phyloP scores from a whole-genome alignment of 139 green algal species.

The Yamagishiella unicocca region DNA sequence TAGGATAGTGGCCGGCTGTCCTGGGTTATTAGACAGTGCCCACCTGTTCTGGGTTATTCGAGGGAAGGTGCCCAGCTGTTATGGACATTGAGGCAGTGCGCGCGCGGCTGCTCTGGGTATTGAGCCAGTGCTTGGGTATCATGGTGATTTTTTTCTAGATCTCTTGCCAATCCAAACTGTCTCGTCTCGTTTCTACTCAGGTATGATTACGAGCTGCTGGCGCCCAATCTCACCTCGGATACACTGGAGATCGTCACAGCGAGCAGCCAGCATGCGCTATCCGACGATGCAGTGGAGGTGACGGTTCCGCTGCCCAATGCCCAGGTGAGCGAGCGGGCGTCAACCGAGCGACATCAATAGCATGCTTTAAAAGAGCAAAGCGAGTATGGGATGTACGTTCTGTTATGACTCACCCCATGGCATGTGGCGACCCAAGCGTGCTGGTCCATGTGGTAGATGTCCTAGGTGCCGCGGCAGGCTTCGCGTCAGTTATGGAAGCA shows the following conservation, averaged over 20 bases:
- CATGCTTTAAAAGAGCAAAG: not conserved
- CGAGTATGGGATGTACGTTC: not conserved
- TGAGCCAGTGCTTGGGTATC: not conserved
- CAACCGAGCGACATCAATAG: no score
- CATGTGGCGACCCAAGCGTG: no score
- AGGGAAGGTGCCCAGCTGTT: no score
- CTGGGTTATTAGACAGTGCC: no score
- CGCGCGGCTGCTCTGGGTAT: no score
- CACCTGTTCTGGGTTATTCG: no score
- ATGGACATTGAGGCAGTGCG: no score
- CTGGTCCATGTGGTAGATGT: no score
- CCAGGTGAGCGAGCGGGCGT: not conserved
- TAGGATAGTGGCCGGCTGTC: no score
- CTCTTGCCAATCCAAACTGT: not conserved
- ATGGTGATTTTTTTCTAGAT: not conserved
- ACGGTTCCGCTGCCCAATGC: not conserved
- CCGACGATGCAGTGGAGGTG: not conserved
- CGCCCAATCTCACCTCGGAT: not conserved
- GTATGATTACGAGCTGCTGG: slow-evolving; percentile 10
- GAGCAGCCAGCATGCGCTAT: not conserved
- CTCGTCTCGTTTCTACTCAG: not conserved
- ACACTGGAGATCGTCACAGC: not conserved
- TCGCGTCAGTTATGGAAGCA: no score
- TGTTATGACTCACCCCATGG: no score
- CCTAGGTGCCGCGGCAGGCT: no score